These are phyloP conservation scores for Corylus avellana DNA, from an alignment of 306 rosid genomes.

Conservation along the genomic window DNA sequence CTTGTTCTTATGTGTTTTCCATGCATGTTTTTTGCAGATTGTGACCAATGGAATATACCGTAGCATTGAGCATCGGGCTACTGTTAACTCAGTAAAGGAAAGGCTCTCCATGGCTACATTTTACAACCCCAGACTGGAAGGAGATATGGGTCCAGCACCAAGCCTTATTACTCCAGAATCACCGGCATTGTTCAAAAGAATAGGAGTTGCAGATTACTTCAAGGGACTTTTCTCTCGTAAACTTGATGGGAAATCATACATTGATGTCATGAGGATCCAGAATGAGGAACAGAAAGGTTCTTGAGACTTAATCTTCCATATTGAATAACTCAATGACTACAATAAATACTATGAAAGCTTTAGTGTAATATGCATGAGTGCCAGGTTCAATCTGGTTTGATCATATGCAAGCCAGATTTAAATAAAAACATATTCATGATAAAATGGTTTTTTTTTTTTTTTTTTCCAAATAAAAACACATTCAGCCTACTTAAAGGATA, in stretches of 20 bases:
- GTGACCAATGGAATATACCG: conserved; percentile 31
- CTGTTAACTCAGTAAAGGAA: conserved; percentile 26
- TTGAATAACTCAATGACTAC: too few species aligned
- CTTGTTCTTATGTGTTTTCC: not conserved
- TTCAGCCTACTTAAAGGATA: too few species aligned
- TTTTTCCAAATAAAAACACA: too few species aligned
- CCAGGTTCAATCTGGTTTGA: too few species aligned
- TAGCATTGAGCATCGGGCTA: conserved; percentile 37
- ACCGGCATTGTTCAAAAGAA: conserved; percentile 33
- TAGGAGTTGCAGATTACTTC: conserved; percentile 29
- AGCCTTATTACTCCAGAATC: conserved; percentile 24
- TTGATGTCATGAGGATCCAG: not conserved
- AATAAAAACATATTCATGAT: too few species aligned
- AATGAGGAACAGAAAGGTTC: not conserved
- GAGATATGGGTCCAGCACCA: conserved; percentile 38
- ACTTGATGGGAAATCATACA: conserved; percentile 7
- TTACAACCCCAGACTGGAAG: conserved; percentile 26
- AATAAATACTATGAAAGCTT: too few species aligned
- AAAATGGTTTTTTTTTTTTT: too few species aligned
- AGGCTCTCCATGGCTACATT: conserved; percentile 42
- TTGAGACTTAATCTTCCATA: too few species aligned
- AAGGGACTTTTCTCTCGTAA: not conserved
- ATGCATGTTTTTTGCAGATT: conserved; percentile 1
- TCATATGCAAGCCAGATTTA: too few species aligned
- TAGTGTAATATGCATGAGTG: too few species aligned